Evolutionary conservation across 2,329 filamentous ascomycete species (phyloP).

Genomic region (Huntiella savannae): DNA sequence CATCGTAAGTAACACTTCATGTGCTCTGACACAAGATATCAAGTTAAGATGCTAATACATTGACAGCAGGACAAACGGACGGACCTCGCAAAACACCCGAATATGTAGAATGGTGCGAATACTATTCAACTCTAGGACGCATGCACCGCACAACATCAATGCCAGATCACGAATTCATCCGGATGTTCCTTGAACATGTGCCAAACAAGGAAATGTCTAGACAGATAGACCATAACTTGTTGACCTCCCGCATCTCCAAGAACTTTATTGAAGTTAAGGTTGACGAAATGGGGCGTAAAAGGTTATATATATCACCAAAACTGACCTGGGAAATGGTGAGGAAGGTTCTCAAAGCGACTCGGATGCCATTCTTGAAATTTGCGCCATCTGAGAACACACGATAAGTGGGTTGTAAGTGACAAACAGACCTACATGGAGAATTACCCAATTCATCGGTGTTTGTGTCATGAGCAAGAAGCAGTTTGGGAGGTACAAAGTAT

Average conservation of each 20-base stretch:
- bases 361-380: constrained; percentile 8
- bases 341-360: constrained; percentile 6
- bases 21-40: too few relatives aligned
- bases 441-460: too few relatives aligned
- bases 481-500: too few relatives aligned
- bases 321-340: constrained; percentile 10
- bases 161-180: constrained; percentile 8
- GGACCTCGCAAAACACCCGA: constrained; percentile 4
- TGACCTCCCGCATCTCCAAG: constrained; percentile 3
- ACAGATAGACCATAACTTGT: constrained; percentile 11
- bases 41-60: too few relatives aligned
- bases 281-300: constrained; percentile 6
- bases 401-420: too few relatives aligned
- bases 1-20: too few relatives aligned
- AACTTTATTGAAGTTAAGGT: constrained; percentile 4
- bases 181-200: constrained; percentile 11
- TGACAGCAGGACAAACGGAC: neutral
- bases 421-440: too few relatives aligned
- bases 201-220: constrained; percentile 7
- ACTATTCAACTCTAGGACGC: constrained; percentile 7
- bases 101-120: constrained; percentile 10
- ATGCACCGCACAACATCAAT: constrained; percentile 9
- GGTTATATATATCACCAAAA: constrained; percentile 6
- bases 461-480: too few relatives aligned
- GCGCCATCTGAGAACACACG: neutral